A percentile compares a stretch with the other conserved stretches of the same genome.
phyloP scores from a whole-genome alignment of 768 basidiomycete species.

The Boletus barrowsii region DNA sequence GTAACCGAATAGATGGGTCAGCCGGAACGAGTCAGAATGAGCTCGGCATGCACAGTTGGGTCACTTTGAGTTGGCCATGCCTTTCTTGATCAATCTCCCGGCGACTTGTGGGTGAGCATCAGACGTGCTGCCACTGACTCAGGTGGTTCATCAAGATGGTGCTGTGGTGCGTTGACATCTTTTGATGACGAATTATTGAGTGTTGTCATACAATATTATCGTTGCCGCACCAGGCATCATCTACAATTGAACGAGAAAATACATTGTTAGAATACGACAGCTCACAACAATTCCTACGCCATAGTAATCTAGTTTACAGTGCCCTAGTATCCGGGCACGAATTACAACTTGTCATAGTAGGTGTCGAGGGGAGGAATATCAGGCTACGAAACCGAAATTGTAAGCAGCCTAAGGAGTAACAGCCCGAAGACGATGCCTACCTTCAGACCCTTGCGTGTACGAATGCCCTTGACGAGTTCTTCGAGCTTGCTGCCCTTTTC shows the following conservation, averaged over 20 bases:
- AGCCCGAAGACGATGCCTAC: slow-evolving; percentile 32
- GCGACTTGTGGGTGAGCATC: no score
- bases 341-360: slow-evolving; percentile 92
- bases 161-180: no score
- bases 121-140: background rate
- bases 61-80: no score
- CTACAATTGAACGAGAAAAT: slow-evolving; percentile 2
- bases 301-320: slow-evolving; percentile 8
- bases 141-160: background rate
- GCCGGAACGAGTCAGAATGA: background rate
- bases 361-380: slow-evolving; percentile 85
- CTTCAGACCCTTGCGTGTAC: slow-evolving; percentile 95
- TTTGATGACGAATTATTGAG: no score
- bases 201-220: no score
- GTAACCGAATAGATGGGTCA: background rate
- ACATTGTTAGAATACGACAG: slow-evolving; percentile 17
- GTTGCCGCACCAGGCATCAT: background rate
- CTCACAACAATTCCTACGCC: slow-evolving; percentile 13
- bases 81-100: no score
- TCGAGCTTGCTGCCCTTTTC: slow-evolving; percentile 93
- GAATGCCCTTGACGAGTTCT: slow-evolving; percentile 76
- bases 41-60: no score
- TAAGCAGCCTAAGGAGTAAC: slow-evolving; percentile 5
- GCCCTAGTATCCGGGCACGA: background rate
- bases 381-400: slow-evolving; percentile 45